Evolutionary conservation across 176 grass and related monocot species (phyloP).

Genomic region (Phoenix dactylifera): DNA sequence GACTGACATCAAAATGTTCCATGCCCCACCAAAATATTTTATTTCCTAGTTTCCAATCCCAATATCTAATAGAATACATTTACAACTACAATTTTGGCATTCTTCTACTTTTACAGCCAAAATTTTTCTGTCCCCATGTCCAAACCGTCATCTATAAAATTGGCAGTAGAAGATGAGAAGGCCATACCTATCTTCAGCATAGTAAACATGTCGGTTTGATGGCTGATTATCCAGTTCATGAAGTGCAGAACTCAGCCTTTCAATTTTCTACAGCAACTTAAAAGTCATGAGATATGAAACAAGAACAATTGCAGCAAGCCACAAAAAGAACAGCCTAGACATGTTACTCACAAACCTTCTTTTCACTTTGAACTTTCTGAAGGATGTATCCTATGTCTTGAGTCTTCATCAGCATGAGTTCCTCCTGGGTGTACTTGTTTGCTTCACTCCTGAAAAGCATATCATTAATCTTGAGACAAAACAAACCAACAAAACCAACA

Average conservation of each 20-base stretch:
- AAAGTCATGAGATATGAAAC: neutral
- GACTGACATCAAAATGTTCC: too few species aligned
- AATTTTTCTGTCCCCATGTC: too few species aligned
- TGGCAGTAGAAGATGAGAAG: too few species aligned
- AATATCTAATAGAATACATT: too few species aligned
- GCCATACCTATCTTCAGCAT: conserved; percentile 72
- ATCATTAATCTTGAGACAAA: conserved; percentile 10
- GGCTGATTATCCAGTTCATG: conserved; percentile 58
- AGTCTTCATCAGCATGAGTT: conserved; percentile 76
- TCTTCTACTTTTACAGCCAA: too few species aligned
- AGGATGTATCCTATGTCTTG: conserved; percentile 90
- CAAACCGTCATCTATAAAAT: too few species aligned
- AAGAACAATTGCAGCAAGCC: neutral
- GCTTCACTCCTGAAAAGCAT: conserved; percentile 49
- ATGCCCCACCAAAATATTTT: too few species aligned
- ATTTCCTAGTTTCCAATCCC: too few species aligned
- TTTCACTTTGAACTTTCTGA: conserved; percentile 73
- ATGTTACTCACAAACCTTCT: conserved; percentile 46
- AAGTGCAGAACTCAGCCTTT: conserved; percentile 61
- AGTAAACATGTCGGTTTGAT: conserved; percentile 74
- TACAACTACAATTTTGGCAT: too few species aligned
- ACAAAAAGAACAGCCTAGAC: conserved; percentile 1
- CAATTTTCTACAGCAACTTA: conserved; percentile 58
- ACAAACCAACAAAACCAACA: conserved; percentile 1
- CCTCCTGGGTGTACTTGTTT: conserved; percentile 74